Evolutionary conservation across 768 basidiomycete species (phyloP).

Genomic region (Mycena kentingensis): DNA sequence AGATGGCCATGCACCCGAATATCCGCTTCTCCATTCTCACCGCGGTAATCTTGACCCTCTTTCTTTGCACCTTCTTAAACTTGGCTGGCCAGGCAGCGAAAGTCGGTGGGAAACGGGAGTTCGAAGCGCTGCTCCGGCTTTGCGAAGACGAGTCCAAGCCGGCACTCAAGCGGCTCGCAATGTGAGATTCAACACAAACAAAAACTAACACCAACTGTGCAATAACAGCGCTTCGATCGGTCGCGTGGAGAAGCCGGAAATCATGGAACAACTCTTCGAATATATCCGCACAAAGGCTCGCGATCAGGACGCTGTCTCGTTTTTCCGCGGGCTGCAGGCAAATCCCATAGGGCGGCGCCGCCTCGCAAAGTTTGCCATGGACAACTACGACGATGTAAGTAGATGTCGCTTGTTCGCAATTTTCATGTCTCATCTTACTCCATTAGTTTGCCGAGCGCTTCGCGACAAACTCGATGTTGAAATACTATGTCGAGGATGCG

Average conservation of each 20-base stretch:
- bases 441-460: constrained; percentile 46
- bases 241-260: constrained; percentile 50
- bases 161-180: constrained; percentile 47
- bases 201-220: not conserved
- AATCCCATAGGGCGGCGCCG: constrained; percentile 45
- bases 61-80: constrained; percentile 22
- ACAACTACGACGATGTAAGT: constrained; percentile 48
- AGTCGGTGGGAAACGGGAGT: constrained; percentile 74
- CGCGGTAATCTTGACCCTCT: constrained; percentile 54
- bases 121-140: constrained; percentile 67
- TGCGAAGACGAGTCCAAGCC: constrained; percentile 73
- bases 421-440: not conserved
- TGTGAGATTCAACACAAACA: constrained; percentile 43
- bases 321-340: constrained; percentile 42
- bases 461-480: constrained; percentile 44
- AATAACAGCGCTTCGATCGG: constrained; percentile 63
- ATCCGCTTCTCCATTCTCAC: too few species aligned
- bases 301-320: constrained; percentile 44
- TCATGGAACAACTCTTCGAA: constrained; percentile 62
- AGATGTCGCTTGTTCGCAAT: not conserved
- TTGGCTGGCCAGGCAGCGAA: constrained; percentile 55
- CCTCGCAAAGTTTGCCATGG: constrained; percentile 47
- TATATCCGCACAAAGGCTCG: constrained; percentile 48
- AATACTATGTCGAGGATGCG: constrained; percentile 9
- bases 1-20: constrained; percentile 77